A percentile compares a stretch with the other conserved stretches of the same genome.
Evolutionary conservation across 2,329 filamentous ascomycete genomes (phyloP).

Genomic region (Colletotrichum sp.): DNA sequence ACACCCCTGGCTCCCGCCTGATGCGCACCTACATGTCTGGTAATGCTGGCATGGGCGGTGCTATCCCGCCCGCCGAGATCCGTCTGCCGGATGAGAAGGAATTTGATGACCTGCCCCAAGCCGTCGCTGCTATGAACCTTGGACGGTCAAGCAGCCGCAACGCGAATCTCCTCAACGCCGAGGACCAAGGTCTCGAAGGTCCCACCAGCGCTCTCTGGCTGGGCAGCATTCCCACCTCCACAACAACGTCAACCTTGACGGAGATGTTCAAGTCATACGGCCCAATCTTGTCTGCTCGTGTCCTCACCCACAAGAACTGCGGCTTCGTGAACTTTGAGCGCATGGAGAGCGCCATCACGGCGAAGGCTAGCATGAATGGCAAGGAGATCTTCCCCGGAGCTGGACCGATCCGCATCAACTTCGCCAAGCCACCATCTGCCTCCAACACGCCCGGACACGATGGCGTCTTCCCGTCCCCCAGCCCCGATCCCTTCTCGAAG

Average conservation of each 20-base stretch:
- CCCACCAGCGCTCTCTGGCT: slow-evolving; percentile 96
- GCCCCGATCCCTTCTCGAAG: slow-evolving; percentile 81
- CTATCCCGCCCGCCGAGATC: slow-evolving; percentile 77
- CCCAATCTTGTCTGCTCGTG: slow-evolving; percentile 86
- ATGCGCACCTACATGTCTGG: slow-evolving; percentile 78
- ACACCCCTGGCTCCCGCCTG: slow-evolving; percentile 72
- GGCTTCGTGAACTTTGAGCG: slow-evolving; percentile 98
- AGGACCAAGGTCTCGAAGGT: slow-evolving; percentile 83
- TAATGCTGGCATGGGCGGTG: slow-evolving; percentile 74
- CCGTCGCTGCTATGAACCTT: slow-evolving; percentile 81
- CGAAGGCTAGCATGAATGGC: slow-evolving; percentile 86
- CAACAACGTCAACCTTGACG: slow-evolving; percentile 90
- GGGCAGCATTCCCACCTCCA: slow-evolving; percentile 95
- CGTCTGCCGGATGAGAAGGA: slow-evolving; percentile 76
- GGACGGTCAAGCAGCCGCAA: slow-evolving; percentile 69
- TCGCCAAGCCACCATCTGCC: slow-evolving; percentile 92
- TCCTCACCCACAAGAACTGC: slow-evolving; percentile 98
- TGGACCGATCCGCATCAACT: slow-evolving; percentile 93
- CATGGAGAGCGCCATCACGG: slow-evolving; percentile 87
- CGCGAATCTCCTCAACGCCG: slow-evolving; percentile 70
- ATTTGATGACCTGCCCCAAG: slow-evolving; percentile 80
- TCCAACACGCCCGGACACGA: slow-evolving; percentile 89
- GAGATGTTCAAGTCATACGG: slow-evolving; percentile 97
- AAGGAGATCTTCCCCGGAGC: slow-evolving; percentile 99
- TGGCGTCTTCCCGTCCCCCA: slow-evolving; percentile 87